Conservation (phyloP, 306 rosid genomes). For the Begonia fuchsioides region DNA sequence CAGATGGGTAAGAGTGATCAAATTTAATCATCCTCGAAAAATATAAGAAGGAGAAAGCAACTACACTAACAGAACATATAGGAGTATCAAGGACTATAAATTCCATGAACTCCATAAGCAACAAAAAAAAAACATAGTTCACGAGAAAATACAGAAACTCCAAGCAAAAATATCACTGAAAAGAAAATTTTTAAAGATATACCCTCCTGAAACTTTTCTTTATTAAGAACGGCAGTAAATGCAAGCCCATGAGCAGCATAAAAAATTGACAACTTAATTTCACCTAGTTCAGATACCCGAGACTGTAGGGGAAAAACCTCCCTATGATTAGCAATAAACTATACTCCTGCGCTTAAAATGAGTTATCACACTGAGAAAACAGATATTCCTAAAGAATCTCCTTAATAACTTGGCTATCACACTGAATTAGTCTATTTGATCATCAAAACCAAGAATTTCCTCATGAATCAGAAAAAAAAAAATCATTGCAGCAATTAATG, state of each 20-base stretch:
- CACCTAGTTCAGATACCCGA: background rate
- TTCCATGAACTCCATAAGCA: background rate
- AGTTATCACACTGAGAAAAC: no score
- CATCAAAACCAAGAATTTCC: background rate
- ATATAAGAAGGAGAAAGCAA: no score
- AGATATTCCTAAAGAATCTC: no score
- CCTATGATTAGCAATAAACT: background rate
- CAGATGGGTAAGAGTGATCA: no score
- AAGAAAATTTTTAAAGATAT: no score
- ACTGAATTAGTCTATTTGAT: background rate
- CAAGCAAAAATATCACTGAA: background rate
- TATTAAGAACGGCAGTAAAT: background rate
- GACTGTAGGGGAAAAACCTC: background rate
- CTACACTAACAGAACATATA: no score
- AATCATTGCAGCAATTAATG: background rate
- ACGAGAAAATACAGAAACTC: background rate
- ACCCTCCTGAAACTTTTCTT: no score
- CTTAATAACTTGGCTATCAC: background rate
- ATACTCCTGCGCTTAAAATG: background rate
- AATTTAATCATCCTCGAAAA: no score
- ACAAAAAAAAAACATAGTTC: background rate
- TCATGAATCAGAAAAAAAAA: background rate
- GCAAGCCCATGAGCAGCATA: slow-evolving; percentile 4
- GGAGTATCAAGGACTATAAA: background rate
- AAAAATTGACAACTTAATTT: background rate